Conservation (phyloP, 78 protist genomes). For the Polysphondylium violaceum region DNA sequence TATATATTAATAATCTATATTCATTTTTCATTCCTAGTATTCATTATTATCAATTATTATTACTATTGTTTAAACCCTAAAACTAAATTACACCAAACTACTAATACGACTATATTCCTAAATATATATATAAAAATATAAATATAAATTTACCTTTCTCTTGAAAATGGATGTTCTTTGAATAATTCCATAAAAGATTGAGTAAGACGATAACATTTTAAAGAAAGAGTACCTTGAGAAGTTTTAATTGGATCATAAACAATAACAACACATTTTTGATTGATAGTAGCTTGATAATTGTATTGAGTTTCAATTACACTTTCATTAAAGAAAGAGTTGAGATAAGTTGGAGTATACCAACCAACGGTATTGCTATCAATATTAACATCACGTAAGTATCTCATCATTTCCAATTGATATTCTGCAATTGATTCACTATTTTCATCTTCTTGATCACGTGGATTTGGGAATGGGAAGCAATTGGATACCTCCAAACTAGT, state of each 20-base stretch:
- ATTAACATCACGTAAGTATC: slow-evolving; percentile 87
- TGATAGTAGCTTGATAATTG: slow-evolving; percentile 86
- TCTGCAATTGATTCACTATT: slow-evolving; percentile 49
- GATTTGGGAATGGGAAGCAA: slow-evolving; percentile 87
- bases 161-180: slow-evolving; percentile 61
- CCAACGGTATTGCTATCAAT: slow-evolving; percentile 90
- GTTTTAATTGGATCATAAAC: slow-evolving; percentile 90
- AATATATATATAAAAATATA: too few species aligned
- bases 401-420: slow-evolving; percentile 84
- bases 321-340: slow-evolving; percentile 79
- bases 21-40: not conserved
- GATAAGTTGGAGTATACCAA: slow-evolving; percentile 89
- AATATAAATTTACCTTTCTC: slow-evolving; percentile 48
- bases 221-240: slow-evolving; percentile 85
- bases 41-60: not conserved
- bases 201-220: slow-evolving; percentile 88
- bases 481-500: slow-evolving; percentile 83
- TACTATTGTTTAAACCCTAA: too few species aligned
- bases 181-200: slow-evolving; percentile 80
- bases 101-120: too few species aligned
- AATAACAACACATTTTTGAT: slow-evolving; percentile 77
- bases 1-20: not conserved
- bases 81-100: too few species aligned
- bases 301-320: slow-evolving; percentile 87
- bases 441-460: slow-evolving; percentile 78